A percentile compares a stretch with the other conserved stretches of the same genome.
phyloP scores from a whole-genome alignment of 2,329 filamentous ascomycete genomes.

The Kalaharituber pfeilii region DNA sequence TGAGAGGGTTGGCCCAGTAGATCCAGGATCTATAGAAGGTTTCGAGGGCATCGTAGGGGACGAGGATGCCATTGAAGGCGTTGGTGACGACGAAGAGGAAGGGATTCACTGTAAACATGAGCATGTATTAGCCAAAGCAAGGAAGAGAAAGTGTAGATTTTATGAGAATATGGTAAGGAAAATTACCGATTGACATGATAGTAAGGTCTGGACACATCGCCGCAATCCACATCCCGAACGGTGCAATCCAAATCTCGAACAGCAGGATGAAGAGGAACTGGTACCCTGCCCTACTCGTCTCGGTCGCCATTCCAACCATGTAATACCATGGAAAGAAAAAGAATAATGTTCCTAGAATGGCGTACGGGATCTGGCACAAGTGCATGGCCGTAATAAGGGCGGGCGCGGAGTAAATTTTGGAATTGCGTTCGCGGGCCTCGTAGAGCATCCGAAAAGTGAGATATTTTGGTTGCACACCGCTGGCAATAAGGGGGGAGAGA shows the following conservation, averaged over 20 bases:
- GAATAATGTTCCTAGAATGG: constrained; percentile 44
- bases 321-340: constrained; percentile 68
- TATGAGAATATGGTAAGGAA: not conserved
- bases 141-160: constrained; percentile 2
- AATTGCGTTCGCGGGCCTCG: constrained; percentile 55
- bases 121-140: constrained; percentile 6
- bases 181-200: constrained; percentile 47
- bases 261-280: constrained; percentile 62
- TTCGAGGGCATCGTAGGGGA: constrained; percentile 46
- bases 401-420: constrained; percentile 59
- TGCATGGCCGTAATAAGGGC: constrained; percentile 60
- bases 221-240: constrained; percentile 69
- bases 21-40: constrained; percentile 56
- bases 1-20: constrained; percentile 44
- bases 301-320: constrained; percentile 49
- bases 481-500: constrained; percentile 54
- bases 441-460: constrained; percentile 54
- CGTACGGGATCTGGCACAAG: constrained; percentile 53
- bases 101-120: constrained; percentile 38
- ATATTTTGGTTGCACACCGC: constrained; percentile 61
- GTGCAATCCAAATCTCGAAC: constrained; percentile 32
- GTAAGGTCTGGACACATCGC: constrained; percentile 66
- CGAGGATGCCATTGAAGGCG: constrained; percentile 61
- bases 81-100: constrained; percentile 69
- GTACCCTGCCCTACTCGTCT: constrained; percentile 39